A percentile compares a stretch with the other conserved stretches of the same genome.
Evolutionary conservation across 306 rosid genomes (phyloP).

Genomic region (Glycine latifolia): DNA sequence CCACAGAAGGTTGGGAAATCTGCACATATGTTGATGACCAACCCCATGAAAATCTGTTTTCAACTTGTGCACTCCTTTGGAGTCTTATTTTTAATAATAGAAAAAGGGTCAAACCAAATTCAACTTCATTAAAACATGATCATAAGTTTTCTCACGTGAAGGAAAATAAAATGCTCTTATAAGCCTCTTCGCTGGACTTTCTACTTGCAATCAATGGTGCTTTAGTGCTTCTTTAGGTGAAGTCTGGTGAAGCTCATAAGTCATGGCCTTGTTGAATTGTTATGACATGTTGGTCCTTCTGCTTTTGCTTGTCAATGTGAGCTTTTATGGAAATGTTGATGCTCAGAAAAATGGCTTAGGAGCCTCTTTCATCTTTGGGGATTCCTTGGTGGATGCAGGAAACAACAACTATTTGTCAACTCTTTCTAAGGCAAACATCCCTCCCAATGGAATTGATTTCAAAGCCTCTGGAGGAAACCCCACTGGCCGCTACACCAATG

Average conservation of each 20-base stretch:
- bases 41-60: conserved; percentile 54
- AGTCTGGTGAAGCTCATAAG: conserved; percentile 21
- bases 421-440: conserved; percentile 81
- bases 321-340: conserved; percentile 47
- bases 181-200: conserved; percentile 13
- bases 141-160: conserved; percentile 38
- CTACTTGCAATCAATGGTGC: conserved; percentile 16
- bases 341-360: conserved; percentile 59
- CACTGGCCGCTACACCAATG: conserved; percentile 92
- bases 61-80: conserved; percentile 20
- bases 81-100: not conserved
- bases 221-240: conserved; percentile 35
- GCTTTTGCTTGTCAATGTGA: conserved; percentile 42
- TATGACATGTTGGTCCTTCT: conserved; percentile 42
- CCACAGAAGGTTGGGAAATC: conserved; percentile 43
- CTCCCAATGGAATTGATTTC: conserved; percentile 92
- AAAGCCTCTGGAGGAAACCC: conserved; percentile 78
- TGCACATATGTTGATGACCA: conserved; percentile 65
- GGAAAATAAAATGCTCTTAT: conserved; percentile 37
- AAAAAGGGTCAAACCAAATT: conserved; percentile 74
- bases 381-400: conserved; percentile 94
- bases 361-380: conserved; percentile 94
- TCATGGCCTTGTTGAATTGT: conserved; percentile 50
- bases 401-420: conserved; percentile 81
- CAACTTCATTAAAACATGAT: not conserved